Evolutionary conservation across 768 basidiomycete species (phyloP).

Genomic region (Tricholoma flavovirens): DNA sequence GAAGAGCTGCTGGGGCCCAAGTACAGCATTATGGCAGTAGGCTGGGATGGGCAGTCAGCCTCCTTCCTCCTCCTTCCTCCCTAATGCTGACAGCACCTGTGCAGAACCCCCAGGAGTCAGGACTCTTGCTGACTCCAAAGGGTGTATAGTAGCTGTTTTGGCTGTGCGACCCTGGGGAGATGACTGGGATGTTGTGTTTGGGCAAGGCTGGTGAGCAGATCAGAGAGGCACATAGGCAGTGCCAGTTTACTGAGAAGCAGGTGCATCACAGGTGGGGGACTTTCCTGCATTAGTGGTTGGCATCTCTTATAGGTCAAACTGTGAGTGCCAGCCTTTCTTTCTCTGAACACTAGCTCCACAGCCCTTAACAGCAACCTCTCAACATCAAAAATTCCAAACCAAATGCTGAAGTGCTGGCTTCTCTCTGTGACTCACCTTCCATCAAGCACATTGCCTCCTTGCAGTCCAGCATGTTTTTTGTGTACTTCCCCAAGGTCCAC

Average conservation of each 20-base stretch:
- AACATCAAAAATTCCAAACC: neutral
- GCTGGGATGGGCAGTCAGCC: no score
- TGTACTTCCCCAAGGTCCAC: neutral
- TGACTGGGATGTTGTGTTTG: neutral
- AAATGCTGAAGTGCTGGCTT: neutral
- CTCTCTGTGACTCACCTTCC: neutral
- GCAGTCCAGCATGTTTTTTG: neutral
- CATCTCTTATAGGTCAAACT: neutral
- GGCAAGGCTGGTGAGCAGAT: neutral
- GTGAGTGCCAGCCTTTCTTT: neutral
- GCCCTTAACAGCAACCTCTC: neutral
- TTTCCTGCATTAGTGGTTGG: neutral
- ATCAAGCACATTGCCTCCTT: neutral
- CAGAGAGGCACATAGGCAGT: no score
- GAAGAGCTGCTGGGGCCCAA: no score
- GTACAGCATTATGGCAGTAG: neutral
- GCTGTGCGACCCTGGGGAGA: neutral
- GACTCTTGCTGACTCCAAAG: neutral
- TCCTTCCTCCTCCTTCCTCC: no score
- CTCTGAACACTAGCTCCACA: neutral
- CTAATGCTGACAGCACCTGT: no score
- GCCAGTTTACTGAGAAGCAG: neutral
- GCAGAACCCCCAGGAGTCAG: neutral
- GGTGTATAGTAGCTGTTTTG: neutral
- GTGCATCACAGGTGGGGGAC: neutral